Evolutionary conservation across 2,329 filamentous ascomycete species (phyloP).

Genomic region (Xylaria sp.): DNA sequence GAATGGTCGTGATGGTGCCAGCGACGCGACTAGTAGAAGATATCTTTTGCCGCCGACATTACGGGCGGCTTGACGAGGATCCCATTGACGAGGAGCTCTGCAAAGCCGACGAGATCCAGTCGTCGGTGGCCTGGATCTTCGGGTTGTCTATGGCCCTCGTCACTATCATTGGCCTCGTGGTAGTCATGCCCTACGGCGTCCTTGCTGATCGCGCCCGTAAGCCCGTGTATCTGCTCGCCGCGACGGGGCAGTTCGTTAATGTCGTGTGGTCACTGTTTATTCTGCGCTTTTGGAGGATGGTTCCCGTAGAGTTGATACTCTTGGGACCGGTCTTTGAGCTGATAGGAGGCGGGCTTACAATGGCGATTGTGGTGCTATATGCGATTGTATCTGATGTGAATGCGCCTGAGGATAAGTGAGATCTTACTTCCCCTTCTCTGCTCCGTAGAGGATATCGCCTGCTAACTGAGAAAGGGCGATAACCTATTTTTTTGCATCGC

Average conservation of each 20-base stretch:
- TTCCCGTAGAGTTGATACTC: background rate
- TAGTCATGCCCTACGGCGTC: constrained; percentile 26
- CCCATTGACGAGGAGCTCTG: constrained; percentile 24
- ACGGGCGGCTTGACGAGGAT: background rate
- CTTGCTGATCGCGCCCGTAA: constrained; percentile 28
- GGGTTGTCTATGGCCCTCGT: constrained; percentile 14
- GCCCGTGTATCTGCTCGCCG: constrained; percentile 19
- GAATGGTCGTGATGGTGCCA: background rate
- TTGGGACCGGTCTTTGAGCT: background rate
- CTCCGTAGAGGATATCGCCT: background rate
- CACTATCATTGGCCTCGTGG: constrained; percentile 22
- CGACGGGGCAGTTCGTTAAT: background rate
- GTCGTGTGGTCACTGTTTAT: constrained; percentile 3
- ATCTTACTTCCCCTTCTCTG: background rate
- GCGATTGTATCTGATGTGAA: constrained; percentile 4
- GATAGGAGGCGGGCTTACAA: constrained; percentile 2
- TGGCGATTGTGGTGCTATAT: constrained; percentile 7
- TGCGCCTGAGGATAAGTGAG: constrained; percentile 19
- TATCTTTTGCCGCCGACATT: constrained; percentile 7
- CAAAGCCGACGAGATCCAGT: constrained; percentile 22
- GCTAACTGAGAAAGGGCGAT: constrained; percentile 10
- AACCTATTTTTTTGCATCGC: constrained; percentile 29
- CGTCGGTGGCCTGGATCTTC: constrained; percentile 20
- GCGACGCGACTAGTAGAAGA: background rate
- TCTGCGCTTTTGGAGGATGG: background rate